Percentiles rank a stretch among this genome's conserved stretches.
Evolutionary conservation across 192 early-diverging fungal genomes (phyloP).

Genomic region (Geranomyces michiganensis): DNA sequence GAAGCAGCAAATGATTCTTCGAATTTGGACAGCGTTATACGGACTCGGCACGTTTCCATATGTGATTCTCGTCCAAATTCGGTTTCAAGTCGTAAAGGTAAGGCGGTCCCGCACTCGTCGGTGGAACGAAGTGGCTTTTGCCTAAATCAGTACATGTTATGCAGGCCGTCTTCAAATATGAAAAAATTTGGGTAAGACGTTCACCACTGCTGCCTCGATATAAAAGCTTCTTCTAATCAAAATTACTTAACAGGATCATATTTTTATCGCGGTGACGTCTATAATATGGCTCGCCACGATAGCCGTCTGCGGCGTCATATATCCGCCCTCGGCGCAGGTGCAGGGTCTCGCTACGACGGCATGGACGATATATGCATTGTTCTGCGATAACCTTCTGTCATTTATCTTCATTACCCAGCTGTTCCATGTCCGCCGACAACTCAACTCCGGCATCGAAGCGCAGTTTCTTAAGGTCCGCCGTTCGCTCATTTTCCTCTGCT

Average conservation of each 20-base stretch:
- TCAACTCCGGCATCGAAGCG: slow-evolving; percentile 15
- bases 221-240: background rate
- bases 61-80: slow-evolving; percentile 32
- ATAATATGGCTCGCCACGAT: slow-evolving; percentile 9
- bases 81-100: slow-evolving; percentile 28
- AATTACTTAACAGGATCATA: slow-evolving; percentile 5
- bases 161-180: slow-evolving; percentile 18
- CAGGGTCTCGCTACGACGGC: slow-evolving; percentile 16
- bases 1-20: slow-evolving; percentile 4
- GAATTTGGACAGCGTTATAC: slow-evolving; percentile 23
- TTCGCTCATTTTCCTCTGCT: slow-evolving; percentile 17
- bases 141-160: no score
- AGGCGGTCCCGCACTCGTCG: no score
- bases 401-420: slow-evolving; percentile 29
- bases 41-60: slow-evolving; percentile 23
- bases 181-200: slow-evolving; percentile 16
- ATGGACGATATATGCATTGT: slow-evolving; percentile 33
- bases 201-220: background rate
- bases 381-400: slow-evolving; percentile 27
- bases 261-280: slow-evolving; percentile 1
- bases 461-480: slow-evolving; percentile 5
- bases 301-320: slow-evolving; percentile 18
- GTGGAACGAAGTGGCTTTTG: no score
- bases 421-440: slow-evolving; percentile 19
- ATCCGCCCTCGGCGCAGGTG: background rate